Base-by-base conservation (phyloP, 176 grass and related monocot genomes). In the Oryza rufipogon region DNA sequence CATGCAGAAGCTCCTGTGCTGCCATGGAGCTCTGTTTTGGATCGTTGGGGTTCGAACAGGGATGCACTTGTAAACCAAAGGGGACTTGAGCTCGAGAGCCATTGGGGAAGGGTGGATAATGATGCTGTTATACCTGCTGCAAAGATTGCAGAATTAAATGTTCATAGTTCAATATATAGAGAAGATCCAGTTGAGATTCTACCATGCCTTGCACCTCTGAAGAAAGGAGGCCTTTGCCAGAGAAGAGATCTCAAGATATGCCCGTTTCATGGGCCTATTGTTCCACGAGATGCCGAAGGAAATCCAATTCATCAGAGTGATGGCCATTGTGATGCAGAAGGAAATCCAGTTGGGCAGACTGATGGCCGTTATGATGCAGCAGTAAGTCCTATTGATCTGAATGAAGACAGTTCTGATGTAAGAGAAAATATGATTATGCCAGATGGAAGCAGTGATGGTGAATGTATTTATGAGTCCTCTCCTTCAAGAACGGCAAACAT, bases 81-180 rank as follows among this genome's bases (percentile, higher is more conserved):
- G 70, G 93, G 93, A 16, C 90, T 98, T 33, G 96, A 95, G 77
- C 78, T 98, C 2, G 87, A 95, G 71, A 87, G 83, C 70, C 93
- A 98, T 70, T 98, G 96, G 96, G 96, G 96, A 30, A 95, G 96
- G 78, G 89, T 98, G 36, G 93, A 98, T 75, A 88, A 95, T 81
- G 93, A 95, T 84, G 93, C 91, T 67, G 88, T 95, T 84, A 98
- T 98, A 88, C 93, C 96, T 78, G 93, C 91, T 45, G 87, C 92
- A 52, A 98, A 95, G 82, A 93, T 98, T 84, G 91, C 96, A 28
- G 96, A 98, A 83, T 84, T 98, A 69, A 98, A 74, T 83, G 76
- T 95, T 85, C 91, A 98, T 79, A 66, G 81, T 70, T 90, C 85
- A 51, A 14, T 98, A 77, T 98, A 98, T 92, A 88, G 91, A 85